Percentiles rank a stretch among this genome's conserved stretches.
These are phyloP conservation scores for Scutellaria baicalensis DNA, from an alignment of 257 asterid species.

Conservation along the genomic window DNA sequence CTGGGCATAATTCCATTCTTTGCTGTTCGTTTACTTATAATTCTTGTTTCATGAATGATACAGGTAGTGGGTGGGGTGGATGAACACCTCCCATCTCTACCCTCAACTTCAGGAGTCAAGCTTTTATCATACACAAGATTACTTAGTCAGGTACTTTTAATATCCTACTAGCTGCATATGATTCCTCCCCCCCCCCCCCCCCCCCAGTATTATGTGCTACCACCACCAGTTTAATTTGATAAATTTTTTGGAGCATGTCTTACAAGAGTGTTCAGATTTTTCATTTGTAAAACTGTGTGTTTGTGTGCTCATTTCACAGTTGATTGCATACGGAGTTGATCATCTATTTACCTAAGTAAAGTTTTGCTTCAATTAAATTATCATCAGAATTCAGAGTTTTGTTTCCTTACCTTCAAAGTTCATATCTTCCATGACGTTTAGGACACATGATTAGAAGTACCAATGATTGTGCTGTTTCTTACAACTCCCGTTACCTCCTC, in stretches of 20 bases:
- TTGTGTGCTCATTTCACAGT: not conserved
- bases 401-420: not conserved
- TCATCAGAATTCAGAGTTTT: not conserved
- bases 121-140: slow-evolving; percentile 63
- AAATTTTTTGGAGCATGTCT: not conserved
- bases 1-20: not conserved
- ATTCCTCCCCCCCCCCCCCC: too few species aligned
- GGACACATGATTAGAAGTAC: not conserved
- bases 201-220: not conserved
- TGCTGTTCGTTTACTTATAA: slow-evolving; percentile 1
- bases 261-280: not conserved
- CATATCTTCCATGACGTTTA: not conserved
- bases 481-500: not conserved
- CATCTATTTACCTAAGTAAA: not conserved
- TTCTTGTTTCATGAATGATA: slow-evolving; percentile 14
- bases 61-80: slow-evolving; percentile 94
- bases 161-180: not conserved
- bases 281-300: not conserved
- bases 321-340: not conserved
- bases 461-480: not conserved
- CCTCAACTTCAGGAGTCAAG: slow-evolving; percentile 61
- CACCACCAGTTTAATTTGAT: not conserved
- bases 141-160: slow-evolving; percentile 59
- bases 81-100: slow-evolving; percentile 91
- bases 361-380: not conserved